phyloP scores from a whole-genome alignment of 768 basidiomycete species.

The Trametes punicea region DNA sequence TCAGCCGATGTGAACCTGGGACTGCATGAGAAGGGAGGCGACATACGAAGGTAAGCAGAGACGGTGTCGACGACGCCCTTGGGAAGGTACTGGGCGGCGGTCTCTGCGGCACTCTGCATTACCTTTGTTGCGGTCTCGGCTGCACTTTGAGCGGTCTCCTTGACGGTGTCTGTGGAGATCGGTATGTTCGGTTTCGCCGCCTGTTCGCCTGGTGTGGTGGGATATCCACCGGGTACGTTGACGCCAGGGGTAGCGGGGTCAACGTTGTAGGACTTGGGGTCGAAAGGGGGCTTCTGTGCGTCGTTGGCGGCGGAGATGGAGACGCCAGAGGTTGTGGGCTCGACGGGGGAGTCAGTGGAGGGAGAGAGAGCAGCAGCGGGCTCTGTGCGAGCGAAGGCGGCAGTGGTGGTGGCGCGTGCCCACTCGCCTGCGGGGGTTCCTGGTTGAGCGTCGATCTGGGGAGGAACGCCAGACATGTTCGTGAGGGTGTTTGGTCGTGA shows the following conservation, averaged over 20 bases:
- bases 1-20: not conserved
- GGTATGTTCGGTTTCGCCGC: not conserved
- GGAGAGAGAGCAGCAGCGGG: constrained; percentile 10
- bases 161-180: not conserved
- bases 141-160: constrained; percentile 11
- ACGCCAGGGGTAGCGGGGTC: constrained; percentile 6
- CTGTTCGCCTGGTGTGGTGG: constrained; percentile 10
- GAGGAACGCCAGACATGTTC: constrained; percentile 21
- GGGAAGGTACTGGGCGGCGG: constrained; percentile 24
- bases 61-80: constrained; percentile 24
- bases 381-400: constrained; percentile 19
- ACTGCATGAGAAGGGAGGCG: not conserved
- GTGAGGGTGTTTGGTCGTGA: not conserved
- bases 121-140: constrained; percentile 4
- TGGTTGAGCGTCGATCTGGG: constrained; percentile 14
- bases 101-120: constrained; percentile 12
- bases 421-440: constrained; percentile 23
- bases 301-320: constrained; percentile 10
- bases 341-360: not conserved
- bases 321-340: not conserved
- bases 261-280: not conserved
- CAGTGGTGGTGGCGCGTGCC: constrained; percentile 23
- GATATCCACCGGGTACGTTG: constrained; percentile 21
- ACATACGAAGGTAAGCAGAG: constrained; percentile 25
- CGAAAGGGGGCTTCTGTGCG: constrained; percentile 15